Evolutionary conservation across 805 yeast genomes (phyloP).

Genomic region (Saccharomycopsis olivae): DNA sequence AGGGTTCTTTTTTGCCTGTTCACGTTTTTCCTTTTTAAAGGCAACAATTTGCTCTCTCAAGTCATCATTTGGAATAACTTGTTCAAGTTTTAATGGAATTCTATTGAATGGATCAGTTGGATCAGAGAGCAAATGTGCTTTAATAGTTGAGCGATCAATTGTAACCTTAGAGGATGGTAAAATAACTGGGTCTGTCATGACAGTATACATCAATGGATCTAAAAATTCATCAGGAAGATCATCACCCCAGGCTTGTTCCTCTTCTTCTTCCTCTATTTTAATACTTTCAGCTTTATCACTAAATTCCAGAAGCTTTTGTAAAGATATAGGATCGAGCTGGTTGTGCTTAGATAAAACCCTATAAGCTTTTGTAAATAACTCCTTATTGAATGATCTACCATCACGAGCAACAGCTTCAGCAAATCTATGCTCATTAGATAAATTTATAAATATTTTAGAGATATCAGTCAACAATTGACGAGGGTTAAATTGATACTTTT

Average conservation of each 20-base stretch:
- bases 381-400: slow-evolving; percentile 73
- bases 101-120: slow-evolving; percentile 97
- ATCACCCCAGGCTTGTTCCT: slow-evolving; percentile 70
- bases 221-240: slow-evolving; percentile 94
- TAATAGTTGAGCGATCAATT: slow-evolving; percentile 85
- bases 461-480: slow-evolving; percentile 56
- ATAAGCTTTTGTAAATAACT: slow-evolving; percentile 61
- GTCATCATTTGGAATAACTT: slow-evolving; percentile 70
- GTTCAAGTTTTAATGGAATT: slow-evolving; percentile 80
- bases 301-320: slow-evolving; percentile 42
- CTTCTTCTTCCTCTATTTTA: slow-evolving; percentile 58
- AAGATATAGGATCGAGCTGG: slow-evolving; percentile 44
- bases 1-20: slow-evolving; percentile 28
- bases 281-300: slow-evolving; percentile 54
- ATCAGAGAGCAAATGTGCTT: slow-evolving; percentile 87
- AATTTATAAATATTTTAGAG: slow-evolving; percentile 65
- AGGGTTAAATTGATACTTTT: slow-evolving; percentile 76
- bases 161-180: slow-evolving; percentile 78
- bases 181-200: slow-evolving; percentile 95
- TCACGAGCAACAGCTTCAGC: slow-evolving; percentile 78
- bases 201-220: slow-evolving; percentile 92
- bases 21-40: slow-evolving; percentile 36
- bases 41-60: slow-evolving; percentile 49
- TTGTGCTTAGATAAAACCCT: slow-evolving; percentile 47
- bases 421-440: slow-evolving; percentile 55